Conservation (phyloP, 163 green algal genomes). For the Scenedesmus sp. region DNA sequence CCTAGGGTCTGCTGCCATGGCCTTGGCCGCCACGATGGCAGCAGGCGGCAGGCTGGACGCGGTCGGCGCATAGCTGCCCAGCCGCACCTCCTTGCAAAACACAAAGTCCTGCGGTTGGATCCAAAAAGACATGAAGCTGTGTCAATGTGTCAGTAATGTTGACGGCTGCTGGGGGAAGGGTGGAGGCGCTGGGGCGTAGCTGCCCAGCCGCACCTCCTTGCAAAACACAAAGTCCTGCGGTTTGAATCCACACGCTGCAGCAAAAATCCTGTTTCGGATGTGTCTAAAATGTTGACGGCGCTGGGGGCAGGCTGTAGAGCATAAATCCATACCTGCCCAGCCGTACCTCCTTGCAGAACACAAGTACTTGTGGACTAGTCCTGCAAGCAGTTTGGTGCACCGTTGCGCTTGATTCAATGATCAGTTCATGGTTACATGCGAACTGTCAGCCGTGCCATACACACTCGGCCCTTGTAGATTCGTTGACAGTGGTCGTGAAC, state of each 20-base stretch:
- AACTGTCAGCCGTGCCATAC: too few species aligned
- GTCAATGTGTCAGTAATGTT: neutral
- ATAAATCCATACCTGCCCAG: conserved; percentile 88
- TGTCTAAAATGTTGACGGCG: conserved; percentile 30
- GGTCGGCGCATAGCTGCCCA: conserved; percentile 89
- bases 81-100: conserved; percentile 92
- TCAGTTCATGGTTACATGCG: too few species aligned
- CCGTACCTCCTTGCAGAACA: conserved; percentile 92
- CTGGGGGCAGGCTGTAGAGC: conserved; percentile 77
- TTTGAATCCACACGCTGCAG: too few species aligned
- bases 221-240: conserved; percentile 90
- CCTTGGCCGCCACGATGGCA: conserved; percentile 90
- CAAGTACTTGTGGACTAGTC: too few species aligned
- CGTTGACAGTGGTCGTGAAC: neutral
- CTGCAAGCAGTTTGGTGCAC: too few species aligned
- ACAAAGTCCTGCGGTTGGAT: conserved; percentile 82
- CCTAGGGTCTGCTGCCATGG: conserved; percentile 90
- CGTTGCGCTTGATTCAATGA: too few species aligned
- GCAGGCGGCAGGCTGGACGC: conserved; percentile 82
- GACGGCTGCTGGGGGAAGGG: conserved; percentile 75
- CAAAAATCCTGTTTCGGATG: neutral
- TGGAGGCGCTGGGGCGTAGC: conserved; percentile 77
- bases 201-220: conserved; percentile 93
- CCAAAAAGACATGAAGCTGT: neutral
- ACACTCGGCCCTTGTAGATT: too few species aligned